Evolutionary conservation across 2,329 filamentous ascomycete species (phyloP).

Genomic region (Botrytis cinerea): DNA sequence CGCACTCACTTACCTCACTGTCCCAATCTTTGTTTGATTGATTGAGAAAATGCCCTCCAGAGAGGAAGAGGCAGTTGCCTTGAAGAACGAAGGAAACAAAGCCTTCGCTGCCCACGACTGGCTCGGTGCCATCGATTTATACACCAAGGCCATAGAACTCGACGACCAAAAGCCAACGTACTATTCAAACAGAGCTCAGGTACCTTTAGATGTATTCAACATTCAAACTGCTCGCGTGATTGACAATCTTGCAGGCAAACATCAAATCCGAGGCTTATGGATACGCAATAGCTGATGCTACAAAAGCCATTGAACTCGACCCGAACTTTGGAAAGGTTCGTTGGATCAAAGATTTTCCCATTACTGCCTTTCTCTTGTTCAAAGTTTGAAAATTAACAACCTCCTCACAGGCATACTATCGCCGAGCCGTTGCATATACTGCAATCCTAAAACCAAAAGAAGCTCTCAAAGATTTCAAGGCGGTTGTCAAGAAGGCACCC

Average conservation of each 20-base stretch:
- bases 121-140: conserved; percentile 77
- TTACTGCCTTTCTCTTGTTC: not conserved
- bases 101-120: conserved; percentile 89
- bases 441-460: conserved; percentile 88
- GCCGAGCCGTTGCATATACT: conserved; percentile 86
- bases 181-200: conserved; percentile 93
- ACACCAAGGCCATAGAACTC: conserved; percentile 82
- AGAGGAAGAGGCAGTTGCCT: conserved; percentile 70
- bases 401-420: conserved; percentile 78
- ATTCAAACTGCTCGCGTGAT: conserved; percentile 49
- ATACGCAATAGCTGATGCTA: conserved; percentile 87
- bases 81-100: conserved; percentile 94
- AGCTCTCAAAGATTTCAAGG: conserved; percentile 88
- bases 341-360: not conserved
- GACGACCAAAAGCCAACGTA: conserved; percentile 85
- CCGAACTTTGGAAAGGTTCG: conserved; percentile 83
- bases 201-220: conserved; percentile 47
- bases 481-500: conserved; percentile 84
- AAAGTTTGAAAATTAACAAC: not conserved
- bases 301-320: conserved; percentile 87
- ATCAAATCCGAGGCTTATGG: conserved; percentile 96
- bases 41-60: conserved; percentile 34
- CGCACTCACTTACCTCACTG: conserved; percentile 5
- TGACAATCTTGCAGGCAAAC: conserved; percentile 67
- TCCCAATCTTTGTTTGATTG: conserved; percentile 8